These are phyloP conservation scores for Penicillium lividum DNA, from an alignment of 495 filamentous ascomycete genomes.

Conservation along the genomic window DNA sequence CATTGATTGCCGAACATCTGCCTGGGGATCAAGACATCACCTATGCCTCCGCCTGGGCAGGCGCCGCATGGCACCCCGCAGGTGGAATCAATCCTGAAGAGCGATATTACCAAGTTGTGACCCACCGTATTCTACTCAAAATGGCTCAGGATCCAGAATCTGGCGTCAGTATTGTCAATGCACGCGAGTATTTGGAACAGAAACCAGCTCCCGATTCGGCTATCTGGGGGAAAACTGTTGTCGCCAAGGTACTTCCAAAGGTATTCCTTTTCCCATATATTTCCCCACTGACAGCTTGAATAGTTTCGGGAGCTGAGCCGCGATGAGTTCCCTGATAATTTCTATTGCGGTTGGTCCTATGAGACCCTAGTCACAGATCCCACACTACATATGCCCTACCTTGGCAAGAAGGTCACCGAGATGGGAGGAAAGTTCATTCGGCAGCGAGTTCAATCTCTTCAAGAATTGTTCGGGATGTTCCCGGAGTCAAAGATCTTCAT, in stretches of 20 bases:
- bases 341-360: slow-evolving; percentile 42
- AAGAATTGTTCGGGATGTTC: slow-evolving; percentile 41
- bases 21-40: slow-evolving; percentile 44
- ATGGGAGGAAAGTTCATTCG: slow-evolving; percentile 43
- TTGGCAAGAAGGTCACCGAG: slow-evolving; percentile 30
- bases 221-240: slow-evolving; percentile 41
- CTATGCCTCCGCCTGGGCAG: slow-evolving; percentile 50
- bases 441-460: slow-evolving; percentile 38
- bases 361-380: slow-evolving; percentile 45
- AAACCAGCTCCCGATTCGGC: slow-evolving; percentile 37
- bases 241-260: slow-evolving; percentile 33
- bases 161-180: slow-evolving; percentile 41
- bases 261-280: too few species aligned
- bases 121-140: slow-evolving; percentile 39
- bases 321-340: slow-evolving; percentile 40
- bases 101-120: slow-evolving; percentile 41
- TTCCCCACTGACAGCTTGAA: not conserved
- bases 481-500: slow-evolving; percentile 43
- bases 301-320: slow-evolving; percentile 40
- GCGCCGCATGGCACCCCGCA: slow-evolving; percentile 48
- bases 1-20: slow-evolving; percentile 43
- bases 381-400: slow-evolving; percentile 43
- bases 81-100: slow-evolving; percentile 41
- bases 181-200: slow-evolving; percentile 41
- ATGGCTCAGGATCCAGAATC: slow-evolving; percentile 43